Percentiles rank a stretch among this genome's conserved stretches.
Evolutionary conservation across 257 asterid species (phyloP).

Genomic region (Capsicum baccatum): DNA sequence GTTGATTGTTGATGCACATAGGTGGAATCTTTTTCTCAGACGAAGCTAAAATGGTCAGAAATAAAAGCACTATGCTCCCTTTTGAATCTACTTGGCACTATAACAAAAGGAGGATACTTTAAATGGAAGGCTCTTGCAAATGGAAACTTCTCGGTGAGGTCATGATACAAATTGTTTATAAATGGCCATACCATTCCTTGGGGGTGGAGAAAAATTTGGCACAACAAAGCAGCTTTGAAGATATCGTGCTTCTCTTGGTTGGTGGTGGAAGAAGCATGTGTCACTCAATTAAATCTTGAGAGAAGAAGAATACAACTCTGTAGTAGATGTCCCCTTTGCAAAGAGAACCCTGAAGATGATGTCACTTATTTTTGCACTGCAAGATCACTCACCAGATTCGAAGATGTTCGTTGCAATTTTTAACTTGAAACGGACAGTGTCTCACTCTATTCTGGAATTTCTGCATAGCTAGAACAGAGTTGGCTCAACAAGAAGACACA

Average conservation of each 20-base stretch:
- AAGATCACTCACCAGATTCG: constrained; percentile 10
- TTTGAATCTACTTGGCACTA: constrained; percentile 7
- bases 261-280: background rate
- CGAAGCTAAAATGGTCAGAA: background rate
- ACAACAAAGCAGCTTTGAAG: background rate
- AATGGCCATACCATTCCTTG: background rate
- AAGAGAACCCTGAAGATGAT: background rate
- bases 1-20: background rate
- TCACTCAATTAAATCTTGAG: background rate
- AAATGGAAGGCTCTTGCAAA: background rate
- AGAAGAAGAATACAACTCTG: constrained; percentile 16
- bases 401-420: background rate
- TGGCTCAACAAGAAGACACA: background rate
- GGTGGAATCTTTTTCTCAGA: background rate
- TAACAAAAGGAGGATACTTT: background rate
- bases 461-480: background rate
- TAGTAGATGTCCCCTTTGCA: background rate
- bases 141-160: background rate
- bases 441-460: background rate
- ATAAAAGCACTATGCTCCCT: background rate
- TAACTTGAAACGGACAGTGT: background rate
- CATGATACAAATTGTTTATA: background rate
- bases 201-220: background rate
- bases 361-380: background rate
- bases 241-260: constrained; percentile 2